Evolutionary conservation across 495 filamentous ascomycete genomes (phyloP), one percentile per base, ranked within the genome.

Genomic region (Cercophora sp.): DNA sequence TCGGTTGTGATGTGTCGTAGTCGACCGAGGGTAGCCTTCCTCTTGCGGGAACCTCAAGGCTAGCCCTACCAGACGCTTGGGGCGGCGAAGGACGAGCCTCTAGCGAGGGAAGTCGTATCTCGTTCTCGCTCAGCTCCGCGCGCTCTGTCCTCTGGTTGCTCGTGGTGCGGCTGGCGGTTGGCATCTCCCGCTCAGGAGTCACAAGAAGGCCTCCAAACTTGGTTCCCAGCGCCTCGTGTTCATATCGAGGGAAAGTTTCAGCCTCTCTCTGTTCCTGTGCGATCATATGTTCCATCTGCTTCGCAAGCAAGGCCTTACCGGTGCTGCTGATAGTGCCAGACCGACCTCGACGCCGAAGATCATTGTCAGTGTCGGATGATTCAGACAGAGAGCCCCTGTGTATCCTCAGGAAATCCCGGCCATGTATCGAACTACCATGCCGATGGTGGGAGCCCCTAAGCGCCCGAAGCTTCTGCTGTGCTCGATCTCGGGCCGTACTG

Each of bases 261-360:
- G 64, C 66, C 4, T 74, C 72, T 19, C 62, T 56, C 18, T 67
- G 66, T 56, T 83, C 82, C 31, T 68, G 76, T 3, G 71, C 78
- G 10, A 86, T 68, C 71, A 86, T 77, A n/a, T 81, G 74, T 55
- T 77, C 73, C 80, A 88, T 84, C 54, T 86, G 84, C 57, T 81
- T 84, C 50, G 83, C 82, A 5, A 89, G 67, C 11, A 85, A 73
- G 24, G 79, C 79, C 51, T 68, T 79, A 27, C 77, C 66, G 36
- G 56, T 62, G 54, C 70, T 60, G 41, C 56, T 69, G 15, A 73
- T 67, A 8, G 64, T 74, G 16, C 63, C 66, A 13, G 37, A 62
- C 26, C 72, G 69, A 15, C 29, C 58, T 35, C 71, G 62, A 40
- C 65, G 66, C 23, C 63, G 63, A 8, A 67, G 61, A 36, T 76